These are phyloP conservation scores for Teunomyces stri DNA, from an alignment of 805 yeast genomes.

Conservation along the genomic window DNA sequence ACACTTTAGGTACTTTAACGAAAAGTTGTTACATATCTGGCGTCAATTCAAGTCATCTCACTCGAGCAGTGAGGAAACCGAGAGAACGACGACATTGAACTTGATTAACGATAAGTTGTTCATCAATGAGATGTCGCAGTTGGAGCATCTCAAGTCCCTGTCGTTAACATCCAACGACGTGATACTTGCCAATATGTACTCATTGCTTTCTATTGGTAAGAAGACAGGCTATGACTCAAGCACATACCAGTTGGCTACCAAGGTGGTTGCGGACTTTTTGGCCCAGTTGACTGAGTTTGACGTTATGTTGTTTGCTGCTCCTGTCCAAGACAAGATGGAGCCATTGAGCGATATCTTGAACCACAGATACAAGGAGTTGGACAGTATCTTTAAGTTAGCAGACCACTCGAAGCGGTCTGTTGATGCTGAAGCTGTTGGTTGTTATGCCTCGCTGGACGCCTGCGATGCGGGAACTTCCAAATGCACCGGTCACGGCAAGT, in stretches of 20 bases:
- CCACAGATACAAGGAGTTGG: slow-evolving; percentile 17
- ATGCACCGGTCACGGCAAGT: slow-evolving; percentile 55
- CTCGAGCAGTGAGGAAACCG: neutral
- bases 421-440: slow-evolving; percentile 12
- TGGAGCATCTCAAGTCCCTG: slow-evolving; percentile 36
- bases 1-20: slow-evolving; percentile 28
- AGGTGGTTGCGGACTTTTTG: slow-evolving; percentile 25
- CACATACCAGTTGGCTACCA: slow-evolving; percentile 39
- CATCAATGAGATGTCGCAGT: slow-evolving; percentile 48
- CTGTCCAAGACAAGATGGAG: slow-evolving; percentile 12
- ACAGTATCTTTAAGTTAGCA: slow-evolving; percentile 11
- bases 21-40: slow-evolving; percentile 38
- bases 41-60: slow-evolving; percentile 18
- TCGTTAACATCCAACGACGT: slow-evolving; percentile 18
- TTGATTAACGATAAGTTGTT: slow-evolving; percentile 46
- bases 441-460: slow-evolving; percentile 44
- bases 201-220: slow-evolving; percentile 40
- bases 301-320: slow-evolving; percentile 16
- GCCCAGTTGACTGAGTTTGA: slow-evolving; percentile 16
- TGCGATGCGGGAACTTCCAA: slow-evolving; percentile 47
- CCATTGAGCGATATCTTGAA: slow-evolving; percentile 9
- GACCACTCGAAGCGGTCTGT: slow-evolving; percentile 12
- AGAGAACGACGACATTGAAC: slow-evolving; percentile 13
- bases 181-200: slow-evolving; percentile 40
- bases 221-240: slow-evolving; percentile 43